A percentile compares a stretch with the other conserved stretches of the same genome.
Conservation (phyloP, 306 rosid species). For the Vigna trinervia region DNA sequence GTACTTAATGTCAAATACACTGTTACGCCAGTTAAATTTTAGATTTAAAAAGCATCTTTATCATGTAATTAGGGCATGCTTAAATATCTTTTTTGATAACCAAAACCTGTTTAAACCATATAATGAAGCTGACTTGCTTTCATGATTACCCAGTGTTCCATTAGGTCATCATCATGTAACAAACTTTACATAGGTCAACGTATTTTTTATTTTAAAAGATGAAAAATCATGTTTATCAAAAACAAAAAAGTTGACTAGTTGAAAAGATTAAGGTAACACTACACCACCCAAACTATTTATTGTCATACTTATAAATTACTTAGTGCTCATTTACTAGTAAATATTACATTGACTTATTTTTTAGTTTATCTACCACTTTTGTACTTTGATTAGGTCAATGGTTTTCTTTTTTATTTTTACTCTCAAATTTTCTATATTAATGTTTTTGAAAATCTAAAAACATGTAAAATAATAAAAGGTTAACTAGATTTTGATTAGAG, state of each 20-base stretch:
- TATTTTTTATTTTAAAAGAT: not conserved
- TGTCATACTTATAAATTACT: not conserved
- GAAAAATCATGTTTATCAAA: not conserved
- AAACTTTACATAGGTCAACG: slow-evolving; percentile 11
- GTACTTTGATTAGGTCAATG: not conserved
- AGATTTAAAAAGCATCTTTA: not conserved
- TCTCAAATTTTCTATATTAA: no score
- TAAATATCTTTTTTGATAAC: not conserved
- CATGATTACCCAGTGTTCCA: not conserved
- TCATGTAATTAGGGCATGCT: not conserved
- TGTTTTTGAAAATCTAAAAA: no score
- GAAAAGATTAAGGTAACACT: not conserved
- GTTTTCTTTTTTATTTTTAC: not conserved
- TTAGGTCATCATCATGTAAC: slow-evolving; percentile 9
- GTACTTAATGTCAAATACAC: not conserved
- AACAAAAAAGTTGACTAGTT: not conserved
- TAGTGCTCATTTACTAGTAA: not conserved
- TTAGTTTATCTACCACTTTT: not conserved
- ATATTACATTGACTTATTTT: not conserved
- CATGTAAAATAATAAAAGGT: not conserved
- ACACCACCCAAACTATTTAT: not conserved
- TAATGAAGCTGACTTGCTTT: slow-evolving; percentile 13
- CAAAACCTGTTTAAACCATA: not conserved
- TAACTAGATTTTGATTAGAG: not conserved
- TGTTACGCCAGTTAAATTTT: not conserved